A percentile compares a stretch with the other conserved stretches of the same genome.
Conservation (phyloP, 192 early-diverging fungal species). For the Haplosporangium gracile region DNA sequence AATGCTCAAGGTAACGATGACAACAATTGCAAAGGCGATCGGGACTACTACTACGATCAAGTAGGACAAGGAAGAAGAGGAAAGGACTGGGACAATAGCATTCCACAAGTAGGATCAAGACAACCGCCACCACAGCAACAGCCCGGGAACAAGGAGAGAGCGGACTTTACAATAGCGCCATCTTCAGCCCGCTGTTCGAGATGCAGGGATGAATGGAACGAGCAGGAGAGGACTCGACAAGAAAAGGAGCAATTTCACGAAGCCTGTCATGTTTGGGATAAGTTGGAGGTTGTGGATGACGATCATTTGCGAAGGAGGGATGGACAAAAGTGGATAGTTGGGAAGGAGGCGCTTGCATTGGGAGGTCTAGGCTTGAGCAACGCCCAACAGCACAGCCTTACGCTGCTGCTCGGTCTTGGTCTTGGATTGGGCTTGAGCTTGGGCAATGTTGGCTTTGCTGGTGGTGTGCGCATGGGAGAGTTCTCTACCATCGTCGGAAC, state of each 20-base stretch:
- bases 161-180: background rate
- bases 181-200: constrained; percentile 7
- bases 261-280: constrained; percentile 13
- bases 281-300: background rate
- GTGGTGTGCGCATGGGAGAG: background rate
- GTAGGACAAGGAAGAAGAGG: background rate
- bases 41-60: background rate
- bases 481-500: background rate
- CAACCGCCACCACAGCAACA: background rate
- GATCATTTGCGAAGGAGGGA: background rate
- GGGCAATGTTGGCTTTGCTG: background rate
- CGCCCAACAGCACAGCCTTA: constrained; percentile 9
- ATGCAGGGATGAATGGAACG: constrained; percentile 7
- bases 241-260: constrained; percentile 12
- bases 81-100: background rate
- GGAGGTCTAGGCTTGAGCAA: constrained; percentile 4
- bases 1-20: background rate
- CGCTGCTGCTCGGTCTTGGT: background rate
- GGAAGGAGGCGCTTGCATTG: background rate
- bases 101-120: background rate
- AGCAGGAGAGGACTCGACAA: constrained; percentile 4
- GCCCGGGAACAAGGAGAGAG: background rate
- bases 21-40: background rate
- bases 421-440: constrained; percentile 1
- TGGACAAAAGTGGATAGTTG: background rate